These are phyloP conservation scores for Gigaspora rosea DNA, from an alignment of 192 early-diverging fungal genomes.

Conservation along the genomic window DNA sequence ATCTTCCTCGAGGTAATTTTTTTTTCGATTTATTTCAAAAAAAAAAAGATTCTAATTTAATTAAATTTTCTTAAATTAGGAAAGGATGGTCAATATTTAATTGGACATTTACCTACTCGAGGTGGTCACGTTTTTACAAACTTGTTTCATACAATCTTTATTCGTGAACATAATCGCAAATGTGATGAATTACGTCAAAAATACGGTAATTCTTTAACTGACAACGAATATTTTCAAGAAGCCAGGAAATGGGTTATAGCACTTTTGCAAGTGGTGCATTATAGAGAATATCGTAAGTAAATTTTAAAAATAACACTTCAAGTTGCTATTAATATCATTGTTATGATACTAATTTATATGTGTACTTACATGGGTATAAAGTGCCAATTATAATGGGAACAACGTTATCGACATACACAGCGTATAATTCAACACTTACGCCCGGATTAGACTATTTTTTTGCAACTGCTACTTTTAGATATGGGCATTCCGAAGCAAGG, in stretches of 20 bases:
- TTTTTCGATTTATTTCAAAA: neutral
- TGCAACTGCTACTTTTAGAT: neutral
- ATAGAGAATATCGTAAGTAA: neutral
- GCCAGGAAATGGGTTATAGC: slow-evolving; percentile 21
- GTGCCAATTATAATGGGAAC: neutral
- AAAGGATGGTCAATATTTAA: neutral
- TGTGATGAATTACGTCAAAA: neutral
- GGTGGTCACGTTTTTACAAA: neutral
- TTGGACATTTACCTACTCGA: neutral
- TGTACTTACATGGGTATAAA: neutral
- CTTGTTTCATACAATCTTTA: neutral
- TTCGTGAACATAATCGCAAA: slow-evolving; percentile 23
- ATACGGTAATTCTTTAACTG: neutral
- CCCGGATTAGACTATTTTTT: neutral
- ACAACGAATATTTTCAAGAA: slow-evolving; percentile 24
- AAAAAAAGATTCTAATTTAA: neutral
- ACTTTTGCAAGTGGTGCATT: neutral
- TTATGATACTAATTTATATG: neutral
- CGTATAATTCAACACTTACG: neutral
- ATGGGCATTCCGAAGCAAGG: slow-evolving; percentile 10
- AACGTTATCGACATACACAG: neutral
- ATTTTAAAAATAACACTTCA: neutral
- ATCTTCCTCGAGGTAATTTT: neutral
- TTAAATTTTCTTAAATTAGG: neutral
- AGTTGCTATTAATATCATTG: neutral